A percentile compares a stretch with the other conserved stretches of the same genome.
Conservation (phyloP, 2,329 filamentous ascomycete genomes). For the Teratosphaeria viscida region DNA sequence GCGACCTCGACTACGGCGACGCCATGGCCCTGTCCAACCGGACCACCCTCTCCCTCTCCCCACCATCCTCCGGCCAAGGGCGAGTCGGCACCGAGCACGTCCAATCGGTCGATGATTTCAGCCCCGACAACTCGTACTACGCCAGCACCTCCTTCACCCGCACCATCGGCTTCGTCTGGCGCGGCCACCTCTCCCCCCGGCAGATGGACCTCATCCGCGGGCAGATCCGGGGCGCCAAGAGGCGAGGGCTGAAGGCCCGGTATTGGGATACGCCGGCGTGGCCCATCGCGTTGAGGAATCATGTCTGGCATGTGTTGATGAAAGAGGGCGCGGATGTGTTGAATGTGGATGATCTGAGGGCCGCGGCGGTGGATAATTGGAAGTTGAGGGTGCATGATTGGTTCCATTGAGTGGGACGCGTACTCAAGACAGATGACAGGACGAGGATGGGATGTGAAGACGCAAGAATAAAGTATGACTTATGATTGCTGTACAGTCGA, state of each 20-base stretch:
- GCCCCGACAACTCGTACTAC: slow-evolving; percentile 53
- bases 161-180: slow-evolving; percentile 39
- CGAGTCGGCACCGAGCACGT: slow-evolving; percentile 20
- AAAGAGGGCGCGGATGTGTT: slow-evolving; percentile 46
- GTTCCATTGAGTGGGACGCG: background rate
- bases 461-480: background rate
- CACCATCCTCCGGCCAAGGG: slow-evolving; percentile 32
- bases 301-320: slow-evolving; percentile 44
- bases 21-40: slow-evolving; percentile 7
- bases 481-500: background rate
- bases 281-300: slow-evolving; percentile 44
- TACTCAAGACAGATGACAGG: background rate
- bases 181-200: slow-evolving; percentile 34
- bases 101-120: slow-evolving; percentile 36
- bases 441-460: background rate
- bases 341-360: slow-evolving; percentile 48
- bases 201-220: slow-evolving; percentile 40
- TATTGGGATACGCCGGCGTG: slow-evolving; percentile 49
- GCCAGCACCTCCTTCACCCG: slow-evolving; percentile 49
- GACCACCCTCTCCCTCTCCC: background rate
- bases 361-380: slow-evolving; percentile 40
- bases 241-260: slow-evolving; percentile 42
- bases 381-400: slow-evolving; percentile 14
- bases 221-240: slow-evolving; percentile 43
- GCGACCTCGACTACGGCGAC: slow-evolving; percentile 7